Evolutionary conservation across 441 rosid genomes (phyloP).

Genomic region (Codiaeum variegatum): DNA sequence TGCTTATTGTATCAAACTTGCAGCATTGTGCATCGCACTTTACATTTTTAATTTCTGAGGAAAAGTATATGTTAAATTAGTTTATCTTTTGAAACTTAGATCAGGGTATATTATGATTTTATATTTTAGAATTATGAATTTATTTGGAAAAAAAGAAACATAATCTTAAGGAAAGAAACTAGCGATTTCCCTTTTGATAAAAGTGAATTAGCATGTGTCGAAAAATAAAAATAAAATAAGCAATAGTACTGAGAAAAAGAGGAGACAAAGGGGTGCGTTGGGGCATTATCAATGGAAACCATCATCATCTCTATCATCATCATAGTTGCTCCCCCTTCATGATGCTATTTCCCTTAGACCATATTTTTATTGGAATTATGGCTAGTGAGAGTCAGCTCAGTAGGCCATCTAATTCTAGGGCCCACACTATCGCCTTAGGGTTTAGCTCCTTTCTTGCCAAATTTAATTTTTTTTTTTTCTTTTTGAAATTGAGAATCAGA

Average conservation of each 20-base stretch:
- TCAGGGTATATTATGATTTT: too few species aligned
- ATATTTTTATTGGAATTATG: slow-evolving; percentile 2
- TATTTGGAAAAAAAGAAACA: too few species aligned
- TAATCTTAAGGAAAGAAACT: too few species aligned
- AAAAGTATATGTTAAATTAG: too few species aligned
- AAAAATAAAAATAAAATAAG: not conserved
- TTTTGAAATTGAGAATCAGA: too few species aligned
- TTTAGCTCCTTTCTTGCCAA: not conserved
- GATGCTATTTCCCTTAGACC: not conserved
- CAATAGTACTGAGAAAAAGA: not conserved
- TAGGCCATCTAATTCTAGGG: not conserved
- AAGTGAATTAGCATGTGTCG: not conserved
- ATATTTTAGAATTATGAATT: too few species aligned
- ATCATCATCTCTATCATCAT: not conserved
- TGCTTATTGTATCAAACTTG: too few species aligned
- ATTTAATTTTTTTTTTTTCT: too few species aligned
- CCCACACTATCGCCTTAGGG: not conserved
- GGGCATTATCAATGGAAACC: not conserved
- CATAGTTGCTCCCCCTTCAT: not conserved
- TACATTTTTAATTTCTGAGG: too few species aligned
- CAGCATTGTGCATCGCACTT: too few species aligned
- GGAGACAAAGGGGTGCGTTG: not conserved
- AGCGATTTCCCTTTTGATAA: not conserved
- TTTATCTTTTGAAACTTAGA: too few species aligned
- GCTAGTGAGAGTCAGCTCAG: not conserved